Evolutionary conservation across 208 protist species (phyloP), one percentile per base, ranked within the genome.

Genomic region (Acanthamoeba sp.): DNA sequence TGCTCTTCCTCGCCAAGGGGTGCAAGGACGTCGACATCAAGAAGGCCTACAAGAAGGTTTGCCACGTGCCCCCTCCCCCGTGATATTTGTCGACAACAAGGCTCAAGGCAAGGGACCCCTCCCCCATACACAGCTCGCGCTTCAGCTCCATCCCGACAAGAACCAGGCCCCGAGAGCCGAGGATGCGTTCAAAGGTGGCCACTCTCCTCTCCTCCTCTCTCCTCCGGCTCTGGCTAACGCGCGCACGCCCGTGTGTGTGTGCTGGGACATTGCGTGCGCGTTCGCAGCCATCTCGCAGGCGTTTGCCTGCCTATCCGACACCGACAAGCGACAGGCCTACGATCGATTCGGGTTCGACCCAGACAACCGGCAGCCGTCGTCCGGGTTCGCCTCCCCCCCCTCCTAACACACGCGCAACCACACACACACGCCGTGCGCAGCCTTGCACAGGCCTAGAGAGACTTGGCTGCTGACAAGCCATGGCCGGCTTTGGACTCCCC

Each of bases 101-200:
- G n/a, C n/a, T n/a, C n/a, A n/a, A n/a, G n/a, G n/a, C n/a, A n/a
- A n/a, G n/a, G n/a, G n/a, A n/a, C 42, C 7, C 18, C 27, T 94
- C 38, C 45, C 57, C 9, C 59, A 12, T 14, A 6, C 48, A 42
- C 27, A 95, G 89, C 34, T 96, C 20, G 95, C 95, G 71, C 82
- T 96, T 45, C 87, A 93, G 59, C 62, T 95, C 50, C 95, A 96
- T 92, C 95, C 95, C 45, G 95, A 96, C 84, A 96, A 96, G 69
- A 96, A 96, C 22, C 85, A 95, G 80, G 93, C 95, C 73, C 95
- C 95, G 34, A 88, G 93, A 24, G 45, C 95, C 48, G 95, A 96
- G n/a, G 95, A 96, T 48, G 95, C 95, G 24, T 96, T 96, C 90
- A 96, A 96, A 73, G 85, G 87, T 93, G 69, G n/a, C n/a, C n/a